Base-by-base conservation (phyloP, 2,329 filamentous ascomycete genomes). In the Aspergillus clavatus region DNA sequence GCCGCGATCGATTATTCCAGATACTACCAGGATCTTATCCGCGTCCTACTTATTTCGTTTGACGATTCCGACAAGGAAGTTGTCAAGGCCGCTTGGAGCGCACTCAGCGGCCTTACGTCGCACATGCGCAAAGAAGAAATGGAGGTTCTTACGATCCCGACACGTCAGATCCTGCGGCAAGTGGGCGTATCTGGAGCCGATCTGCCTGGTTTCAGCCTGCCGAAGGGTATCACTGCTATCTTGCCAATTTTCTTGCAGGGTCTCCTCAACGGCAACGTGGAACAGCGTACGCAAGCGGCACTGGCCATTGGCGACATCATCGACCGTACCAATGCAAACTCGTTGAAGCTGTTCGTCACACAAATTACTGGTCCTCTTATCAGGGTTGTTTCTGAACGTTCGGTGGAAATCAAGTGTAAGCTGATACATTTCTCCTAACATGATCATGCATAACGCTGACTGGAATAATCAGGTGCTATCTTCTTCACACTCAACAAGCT, bases 321-420 rank as follows among this genome's bases (percentile, higher is more conserved):
- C 53, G 93, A 97, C 71, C 83, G 93, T 46, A 94, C 93, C 21
- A 91, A 84, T 66, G 82, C 89, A 55, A 84, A 89, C 47, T 84
- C 90, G 16, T 75, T 98, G 51, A 94, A 93, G 69, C 89, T 90
- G 6, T 97, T 94, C 60, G 93, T 98, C 48, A 96, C 91, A 23
- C 90, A 96, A 62, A 96, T 98, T 57, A 97, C 94, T 4, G 93
- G 93, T 63, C 93, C 94, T 18, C 80, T 98, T 43, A 98, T 98
- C 67, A 87, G 93, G 79, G 91, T 97, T 18, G 90, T 98, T 14
- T 96, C 93, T 4, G 93, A 98, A 68, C 83, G 91, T 51, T 95
- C 93, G 2, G 89, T 89, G 2, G 94, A 98, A 41, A 89, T 98
- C 68, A 97, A 95, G 72, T 72, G 72, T 71, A 66, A 51, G 63